Percentiles rank a stretch among this genome's conserved stretches.
Conservation (phyloP, 495 filamentous ascomycete species). For the Annulohypoxylon maeteangense region DNA sequence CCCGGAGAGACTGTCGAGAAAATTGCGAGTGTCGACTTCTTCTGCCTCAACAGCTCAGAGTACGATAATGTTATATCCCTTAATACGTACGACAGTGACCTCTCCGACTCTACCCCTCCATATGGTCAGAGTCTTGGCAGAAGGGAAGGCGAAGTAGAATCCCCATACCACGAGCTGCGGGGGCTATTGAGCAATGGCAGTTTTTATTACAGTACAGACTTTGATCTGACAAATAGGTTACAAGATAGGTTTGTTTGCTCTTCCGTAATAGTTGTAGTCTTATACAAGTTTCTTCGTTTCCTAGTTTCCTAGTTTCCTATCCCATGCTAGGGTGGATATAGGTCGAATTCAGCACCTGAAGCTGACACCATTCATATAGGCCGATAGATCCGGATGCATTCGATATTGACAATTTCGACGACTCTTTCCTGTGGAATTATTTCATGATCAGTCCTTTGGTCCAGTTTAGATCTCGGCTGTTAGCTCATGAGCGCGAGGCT, state of each 20-base stretch:
- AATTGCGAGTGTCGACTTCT: slow-evolving; percentile 89
- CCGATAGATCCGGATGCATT: slow-evolving; percentile 69
- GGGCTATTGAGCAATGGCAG: slow-evolving; percentile 94
- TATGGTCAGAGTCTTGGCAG: slow-evolving; percentile 69
- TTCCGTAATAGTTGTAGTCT: background rate
- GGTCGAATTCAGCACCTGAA: background rate
- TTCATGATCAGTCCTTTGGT: slow-evolving; percentile 97
- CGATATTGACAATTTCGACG: slow-evolving; percentile 85
- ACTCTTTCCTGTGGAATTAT: slow-evolving; percentile 94
- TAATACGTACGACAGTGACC: slow-evolving; percentile 60
- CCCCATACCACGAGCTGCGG: slow-evolving; percentile 88
- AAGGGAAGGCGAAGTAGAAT: slow-evolving; percentile 75
- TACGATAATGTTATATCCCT: slow-evolving; percentile 80
- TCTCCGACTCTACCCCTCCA: slow-evolving; percentile 58
- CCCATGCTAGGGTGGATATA: background rate
- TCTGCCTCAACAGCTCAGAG: slow-evolving; percentile 84
- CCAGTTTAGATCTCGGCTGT: slow-evolving; percentile 82
- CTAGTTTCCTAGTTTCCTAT: background rate
- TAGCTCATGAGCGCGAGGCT: slow-evolving; percentile 73
- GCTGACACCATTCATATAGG: slow-evolving; percentile 46
- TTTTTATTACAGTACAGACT: slow-evolving; percentile 97
- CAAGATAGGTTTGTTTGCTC: slow-evolving; percentile 79
- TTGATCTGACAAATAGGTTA: slow-evolving; percentile 92
- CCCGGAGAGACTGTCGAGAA: slow-evolving; percentile 89
- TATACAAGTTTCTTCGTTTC: background rate